These are phyloP conservation scores for Tulasnella sp. DNA, from an alignment of 768 basidiomycete species.

Conservation along the genomic window DNA sequence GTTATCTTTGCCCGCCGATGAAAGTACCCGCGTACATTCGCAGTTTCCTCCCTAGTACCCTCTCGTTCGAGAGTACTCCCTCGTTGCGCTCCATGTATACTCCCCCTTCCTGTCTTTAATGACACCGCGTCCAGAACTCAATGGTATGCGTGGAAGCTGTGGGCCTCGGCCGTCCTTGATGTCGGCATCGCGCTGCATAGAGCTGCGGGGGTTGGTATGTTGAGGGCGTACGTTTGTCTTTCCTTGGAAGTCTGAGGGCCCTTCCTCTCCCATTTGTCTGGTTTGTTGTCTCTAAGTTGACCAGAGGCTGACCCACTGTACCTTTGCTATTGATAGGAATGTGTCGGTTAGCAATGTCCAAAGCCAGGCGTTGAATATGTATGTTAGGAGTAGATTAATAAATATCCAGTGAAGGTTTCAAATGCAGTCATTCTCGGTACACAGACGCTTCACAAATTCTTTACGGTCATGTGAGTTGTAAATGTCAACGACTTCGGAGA, in stretches of 20 bases:
- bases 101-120: slow-evolving; percentile 42
- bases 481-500: neutral
- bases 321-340: neutral
- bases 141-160: slow-evolving; percentile 36
- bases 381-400: neutral
- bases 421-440: no score
- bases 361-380: neutral
- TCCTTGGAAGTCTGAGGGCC: slow-evolving; percentile 77
- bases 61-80: slow-evolving; percentile 55
- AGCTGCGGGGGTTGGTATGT: slow-evolving; percentile 53
- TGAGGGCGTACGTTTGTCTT: slow-evolving; percentile 62
- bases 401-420: no score
- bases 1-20: slow-evolving; percentile 36
- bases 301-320: neutral
- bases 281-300: neutral
- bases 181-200: slow-evolving; percentile 57
- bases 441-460: no score
- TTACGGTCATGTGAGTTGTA: neutral
- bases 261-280: neutral
- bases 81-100: slow-evolving; percentile 52
- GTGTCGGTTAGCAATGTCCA: neutral
- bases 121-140: slow-evolving; percentile 45
- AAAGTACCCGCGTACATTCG: slow-evolving; percentile 52
- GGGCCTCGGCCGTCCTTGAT: slow-evolving; percentile 40
- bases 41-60: slow-evolving; percentile 77